A percentile compares a stretch with the other conserved stretches of the same genome.
Evolutionary conservation across 495 filamentous ascomycete species (phyloP).

Genomic region (Bombardia bombarda): DNA sequence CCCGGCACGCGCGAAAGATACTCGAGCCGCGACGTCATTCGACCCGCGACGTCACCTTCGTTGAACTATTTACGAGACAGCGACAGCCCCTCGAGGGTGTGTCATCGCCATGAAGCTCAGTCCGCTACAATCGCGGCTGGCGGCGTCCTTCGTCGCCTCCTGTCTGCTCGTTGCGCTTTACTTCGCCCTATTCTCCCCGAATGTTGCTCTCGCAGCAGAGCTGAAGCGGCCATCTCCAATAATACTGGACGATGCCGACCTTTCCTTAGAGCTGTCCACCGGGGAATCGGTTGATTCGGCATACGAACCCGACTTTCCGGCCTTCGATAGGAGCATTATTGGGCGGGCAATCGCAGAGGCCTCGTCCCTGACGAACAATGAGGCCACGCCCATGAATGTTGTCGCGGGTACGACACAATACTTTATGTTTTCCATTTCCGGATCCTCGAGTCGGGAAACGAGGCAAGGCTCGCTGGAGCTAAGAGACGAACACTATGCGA

Average conservation of each 20-base stretch:
- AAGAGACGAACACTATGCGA: slow-evolving; percentile 11
- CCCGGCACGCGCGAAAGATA: too few relatives aligned
- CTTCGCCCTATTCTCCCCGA: slow-evolving; percentile 43
- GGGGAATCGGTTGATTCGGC: slow-evolving; percentile 1
- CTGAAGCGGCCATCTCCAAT: slow-evolving; percentile 32
- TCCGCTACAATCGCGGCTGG: slow-evolving; percentile 61
- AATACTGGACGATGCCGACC: slow-evolving; percentile 37
- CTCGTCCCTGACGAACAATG: slow-evolving; percentile 55
- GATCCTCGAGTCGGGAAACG: slow-evolving; percentile 6
- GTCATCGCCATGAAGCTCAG: slow-evolving; percentile 50
- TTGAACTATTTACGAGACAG: too few relatives aligned
- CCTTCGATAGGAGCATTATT: slow-evolving; percentile 53
- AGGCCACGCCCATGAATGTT: slow-evolving; percentile 45
- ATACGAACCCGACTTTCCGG: slow-evolving; percentile 53
- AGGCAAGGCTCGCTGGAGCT: slow-evolving; percentile 10
- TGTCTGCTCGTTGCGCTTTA: slow-evolving; percentile 48
- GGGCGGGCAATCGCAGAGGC: slow-evolving; percentile 46
- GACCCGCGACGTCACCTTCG: too few relatives aligned
- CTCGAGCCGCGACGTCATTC: too few relatives aligned
- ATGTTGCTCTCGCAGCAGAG: slow-evolving; percentile 54
- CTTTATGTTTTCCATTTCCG: slow-evolving; percentile 25
- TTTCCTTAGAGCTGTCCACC: slow-evolving; percentile 18
- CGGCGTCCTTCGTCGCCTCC: slow-evolving; percentile 52
- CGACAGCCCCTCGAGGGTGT: slow-evolving; percentile 28
- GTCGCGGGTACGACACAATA: slow-evolving; percentile 42